These are phyloP conservation scores for Carallia pectinifolia DNA, from an alignment of 345 rosid species.

Conservation along the genomic window DNA sequence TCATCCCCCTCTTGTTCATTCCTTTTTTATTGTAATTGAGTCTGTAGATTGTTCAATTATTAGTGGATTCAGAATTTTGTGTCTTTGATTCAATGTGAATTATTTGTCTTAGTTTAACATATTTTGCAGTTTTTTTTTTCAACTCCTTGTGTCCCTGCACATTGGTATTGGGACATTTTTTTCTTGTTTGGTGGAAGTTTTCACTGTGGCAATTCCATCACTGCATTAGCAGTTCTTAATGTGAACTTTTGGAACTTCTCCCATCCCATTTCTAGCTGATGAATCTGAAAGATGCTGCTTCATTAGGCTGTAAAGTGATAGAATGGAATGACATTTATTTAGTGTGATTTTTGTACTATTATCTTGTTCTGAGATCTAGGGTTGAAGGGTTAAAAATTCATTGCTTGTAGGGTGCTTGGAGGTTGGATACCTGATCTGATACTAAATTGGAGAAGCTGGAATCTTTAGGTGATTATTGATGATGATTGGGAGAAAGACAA, in stretches of 20 bases:
- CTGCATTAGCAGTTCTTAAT: background rate
- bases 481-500: constrained; percentile 35
- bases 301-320: background rate
- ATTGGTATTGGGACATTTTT: background rate
- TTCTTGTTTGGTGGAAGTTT: background rate
- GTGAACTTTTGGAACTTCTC: background rate
- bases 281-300: background rate
- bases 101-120: background rate
- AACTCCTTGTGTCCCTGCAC: background rate
- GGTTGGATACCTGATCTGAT: background rate
- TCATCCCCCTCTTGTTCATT: background rate
- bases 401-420: constrained; percentile 2
- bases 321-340: background rate
- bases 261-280: background rate
- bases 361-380: background rate
- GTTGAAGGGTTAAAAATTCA: background rate
- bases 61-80: too few species aligned
- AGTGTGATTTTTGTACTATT: background rate
- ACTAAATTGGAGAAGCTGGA: background rate
- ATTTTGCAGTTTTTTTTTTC: too few species aligned
- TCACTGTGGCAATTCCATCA: too few species aligned
- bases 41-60: background rate
- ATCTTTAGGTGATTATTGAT: constrained; percentile 3
- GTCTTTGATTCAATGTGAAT: background rate
- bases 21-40: background rate